Evolutionary conservation across 2,329 filamentous ascomycete species (phyloP), one percentile per base, ranked within the genome.

Genomic region (Rachicladosporium sp.): DNA sequence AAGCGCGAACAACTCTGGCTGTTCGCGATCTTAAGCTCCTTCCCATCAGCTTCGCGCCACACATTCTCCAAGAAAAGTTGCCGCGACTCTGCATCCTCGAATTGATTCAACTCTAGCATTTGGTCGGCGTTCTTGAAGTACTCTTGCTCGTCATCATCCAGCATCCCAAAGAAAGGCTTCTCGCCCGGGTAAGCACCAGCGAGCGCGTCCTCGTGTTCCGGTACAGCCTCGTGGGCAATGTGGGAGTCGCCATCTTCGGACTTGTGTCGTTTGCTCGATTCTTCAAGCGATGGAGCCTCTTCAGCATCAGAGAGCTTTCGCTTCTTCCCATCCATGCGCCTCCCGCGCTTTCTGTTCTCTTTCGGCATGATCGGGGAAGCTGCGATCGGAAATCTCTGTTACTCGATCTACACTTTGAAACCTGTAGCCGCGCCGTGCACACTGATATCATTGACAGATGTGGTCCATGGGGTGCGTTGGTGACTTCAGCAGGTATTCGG

Each of bases 1-100:
- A 98, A 66, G 10, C 91, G 73, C 37, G 91, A 98, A 63, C 88
- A 95, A 3, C 85, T 91, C 64, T 98, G 91, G 60, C 87, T 94
- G 64, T 85, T 91, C 15, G 88, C 88, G 46, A 98, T 76, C 69
- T 96, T 98, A 55, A 98, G 69, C 61, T 96, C 91, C 63, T 96
- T 96, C 45, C 86, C 87, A 44, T 78, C 71, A 1, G 88, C 87
- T 63, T 96, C 89, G 49, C 74, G 72, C 63, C 83, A 93, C 37
- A 96, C 82, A 59, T 81, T 93, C 45, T 80, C 76, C 35, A 96
- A 59, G 52, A 73, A 73, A 12, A 66, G 52, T 6, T 52, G 48
- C 41, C 66, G 62, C 47, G 70, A 67, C 50, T 94, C 85, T 38
- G 76, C 60, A 31, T 79, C 78, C 31, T 74, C 76, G 58, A 96